Evolutionary conservation across 805 yeast species (phyloP).

Genomic region (Kazachstania viticola): DNA sequence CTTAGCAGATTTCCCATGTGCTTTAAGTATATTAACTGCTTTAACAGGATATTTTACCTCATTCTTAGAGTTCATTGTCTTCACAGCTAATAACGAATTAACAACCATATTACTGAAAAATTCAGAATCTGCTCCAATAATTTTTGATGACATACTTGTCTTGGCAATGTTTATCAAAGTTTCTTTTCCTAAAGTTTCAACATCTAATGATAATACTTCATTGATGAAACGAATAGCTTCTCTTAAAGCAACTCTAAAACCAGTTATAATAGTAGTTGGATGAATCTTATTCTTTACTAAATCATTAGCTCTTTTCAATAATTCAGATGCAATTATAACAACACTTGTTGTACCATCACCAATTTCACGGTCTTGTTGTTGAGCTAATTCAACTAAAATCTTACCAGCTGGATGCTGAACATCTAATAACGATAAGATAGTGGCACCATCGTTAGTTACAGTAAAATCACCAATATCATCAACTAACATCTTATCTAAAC

Average conservation of each 20-base stretch:
- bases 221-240: conserved; percentile 83
- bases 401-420: conserved; percentile 99
- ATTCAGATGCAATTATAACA: conserved; percentile 89
- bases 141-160: conserved; percentile 94
- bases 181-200: conserved; percentile 70
- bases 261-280: conserved; percentile 96
- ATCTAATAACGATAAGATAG: conserved; percentile 78
- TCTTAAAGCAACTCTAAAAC: conserved; percentile 83
- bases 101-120: conserved; percentile 87
- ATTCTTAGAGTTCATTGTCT: conserved; percentile 78
- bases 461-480: conserved; percentile 99
- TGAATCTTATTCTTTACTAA: conserved; percentile 87
- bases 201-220: conserved; percentile 73
- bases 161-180: conserved; percentile 84
- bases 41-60: conserved; percentile 90
- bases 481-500: conserved; percentile 94
- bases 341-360: conserved; percentile 98
- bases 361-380: conserved; percentile 97
- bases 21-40: conserved; percentile 91
- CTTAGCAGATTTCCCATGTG: conserved; percentile 86
- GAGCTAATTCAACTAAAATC: conserved; percentile 91
- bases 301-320: conserved; percentile 85
- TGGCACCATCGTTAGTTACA: conserved; percentile 98
- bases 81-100: conserved; percentile 90
- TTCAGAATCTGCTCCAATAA: conserved; percentile 87